Base-by-base conservation (phyloP, 768 basidiomycete species). In the Lactarius deliciosus region DNA sequence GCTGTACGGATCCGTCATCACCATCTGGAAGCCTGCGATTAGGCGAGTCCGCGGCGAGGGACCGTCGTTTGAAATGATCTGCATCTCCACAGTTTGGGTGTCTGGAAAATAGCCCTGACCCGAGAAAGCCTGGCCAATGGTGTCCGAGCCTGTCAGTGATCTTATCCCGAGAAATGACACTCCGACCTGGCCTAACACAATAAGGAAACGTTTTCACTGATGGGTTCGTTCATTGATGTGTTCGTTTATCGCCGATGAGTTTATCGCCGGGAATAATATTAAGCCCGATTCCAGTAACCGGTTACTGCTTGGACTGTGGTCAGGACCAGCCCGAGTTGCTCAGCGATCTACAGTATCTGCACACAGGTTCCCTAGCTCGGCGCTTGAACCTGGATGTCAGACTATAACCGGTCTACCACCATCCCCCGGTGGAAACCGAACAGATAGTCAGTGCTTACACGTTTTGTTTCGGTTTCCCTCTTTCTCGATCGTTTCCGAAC, bases 41-140 rank as follows among this genome's bases (percentile, higher is more conserved):
- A 74, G 68, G 73, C 72, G 73, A 71, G 63, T 50, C 64, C 69
- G 64, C 60, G 68, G 69, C 71, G 63, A 58, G 57, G 56, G 65
- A 28, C 22, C 41, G 18, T 22, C 40, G 59, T 64, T 63, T 56
- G 67, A 60, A 67, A 68, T 64, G 66, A 68, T 68, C 66, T 54
- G 54, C 68, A 55, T 67, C 61, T 68, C 67, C 64, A 68, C 60
- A n/a, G 58, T 57, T 55, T 60, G 43, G 47, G 60, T 66, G 59
- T 66, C 60, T 16, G 45, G 60, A 63, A 59, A 67, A 67, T 59
- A 36, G 41, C 30, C 30, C 57, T 63, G 62, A 67, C 57, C 66
- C 40, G 62, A 63, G 61, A 43, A 63, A 58, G 32, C 50, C 66
- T 55, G 57, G 40, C 66, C 61, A 55, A 64, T 64, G 62, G 62